phyloP scores from a whole-genome alignment of 2,329 filamentous ascomycete species.

The Juglanconis oblonga region DNA sequence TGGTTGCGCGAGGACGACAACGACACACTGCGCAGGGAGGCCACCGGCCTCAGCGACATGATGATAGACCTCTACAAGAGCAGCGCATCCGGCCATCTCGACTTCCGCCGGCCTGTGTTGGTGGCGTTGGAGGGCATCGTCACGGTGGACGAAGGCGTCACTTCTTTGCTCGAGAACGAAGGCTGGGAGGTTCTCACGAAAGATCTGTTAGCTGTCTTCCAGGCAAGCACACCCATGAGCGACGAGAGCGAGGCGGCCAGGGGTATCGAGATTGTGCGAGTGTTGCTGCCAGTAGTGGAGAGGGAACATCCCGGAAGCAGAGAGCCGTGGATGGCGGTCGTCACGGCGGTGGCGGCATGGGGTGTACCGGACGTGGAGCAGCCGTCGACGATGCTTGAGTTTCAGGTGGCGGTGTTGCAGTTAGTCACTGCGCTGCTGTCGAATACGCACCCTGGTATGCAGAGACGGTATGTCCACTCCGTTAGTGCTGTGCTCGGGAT shows the following conservation, averaged over 20 bases:
- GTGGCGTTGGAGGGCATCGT: constrained; percentile 59
- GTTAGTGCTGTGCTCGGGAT: constrained; percentile 48
- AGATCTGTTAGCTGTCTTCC: constrained; percentile 47
- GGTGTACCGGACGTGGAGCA: constrained; percentile 31
- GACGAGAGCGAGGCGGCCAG: constrained; percentile 37
- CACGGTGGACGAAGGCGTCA: constrained; percentile 44
- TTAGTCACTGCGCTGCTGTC: constrained; percentile 52
- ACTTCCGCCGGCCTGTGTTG: constrained; percentile 56
- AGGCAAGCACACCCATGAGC: constrained; percentile 24
- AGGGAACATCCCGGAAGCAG: constrained; percentile 39
- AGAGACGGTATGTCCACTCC: constrained; percentile 50
- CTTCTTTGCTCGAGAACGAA: constrained; percentile 45
- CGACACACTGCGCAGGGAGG: constrained; percentile 53
- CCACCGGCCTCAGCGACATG: constrained; percentile 60
- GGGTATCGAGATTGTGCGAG: constrained; percentile 54
- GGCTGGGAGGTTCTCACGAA: constrained; percentile 53
- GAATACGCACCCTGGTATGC: constrained; percentile 43
- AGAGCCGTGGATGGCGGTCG: constrained; percentile 56
- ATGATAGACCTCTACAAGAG: constrained; percentile 59
- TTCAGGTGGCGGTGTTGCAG: constrained; percentile 52
- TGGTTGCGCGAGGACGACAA: constrained; percentile 71
- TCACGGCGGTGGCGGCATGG: constrained; percentile 51
- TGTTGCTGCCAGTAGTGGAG: constrained; percentile 53
- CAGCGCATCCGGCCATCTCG: constrained; percentile 32
- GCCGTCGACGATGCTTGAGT: constrained; percentile 38